Evolutionary conservation across 768 basidiomycete genomes (phyloP).

Genomic region (Hypsizygus marmoreus): DNA sequence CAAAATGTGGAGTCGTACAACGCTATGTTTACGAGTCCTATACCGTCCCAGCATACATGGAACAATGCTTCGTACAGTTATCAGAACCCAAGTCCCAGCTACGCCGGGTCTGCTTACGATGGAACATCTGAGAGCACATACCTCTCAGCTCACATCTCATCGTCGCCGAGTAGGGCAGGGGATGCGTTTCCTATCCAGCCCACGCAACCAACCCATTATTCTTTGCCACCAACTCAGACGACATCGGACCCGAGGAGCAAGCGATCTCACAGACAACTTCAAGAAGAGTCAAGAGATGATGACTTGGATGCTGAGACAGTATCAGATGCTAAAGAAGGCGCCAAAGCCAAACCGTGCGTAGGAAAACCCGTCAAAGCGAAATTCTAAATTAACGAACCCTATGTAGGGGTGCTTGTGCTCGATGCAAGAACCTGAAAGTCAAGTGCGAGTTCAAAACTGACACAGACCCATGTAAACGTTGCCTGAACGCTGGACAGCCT

Average conservation of each 20-base stretch:
- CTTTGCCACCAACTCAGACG: conserved; percentile 11
- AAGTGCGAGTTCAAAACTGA: conserved; percentile 77
- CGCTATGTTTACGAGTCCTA: conserved; percentile 9
- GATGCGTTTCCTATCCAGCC: conserved; percentile 24
- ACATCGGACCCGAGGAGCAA: conserved; percentile 32
- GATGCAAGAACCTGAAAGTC: conserved; percentile 71
- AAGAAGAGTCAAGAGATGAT: conserved; percentile 34
- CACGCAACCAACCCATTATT: conserved; percentile 24
- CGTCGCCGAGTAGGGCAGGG: conserved; percentile 30
- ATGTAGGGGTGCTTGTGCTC: conserved; percentile 59
- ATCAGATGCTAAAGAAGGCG: conserved; percentile 35
- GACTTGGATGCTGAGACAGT: conserved; percentile 36
- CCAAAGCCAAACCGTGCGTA: conserved; percentile 48
- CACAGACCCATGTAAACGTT: conserved; percentile 75
- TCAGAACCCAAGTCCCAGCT: conserved; percentile 11
- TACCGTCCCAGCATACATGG: conserved; percentile 17
- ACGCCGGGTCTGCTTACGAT: conserved; percentile 15
- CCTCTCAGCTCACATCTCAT: conserved; percentile 6
- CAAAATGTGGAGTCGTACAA: conserved; percentile 13
- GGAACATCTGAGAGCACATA: conserved; percentile 5
- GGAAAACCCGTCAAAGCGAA: too few species aligned
- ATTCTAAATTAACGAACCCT: conserved; percentile 9
- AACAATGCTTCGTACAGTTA: conserved; percentile 11
- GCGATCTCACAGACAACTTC: conserved; percentile 33
- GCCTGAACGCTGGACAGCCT: conserved; percentile 67